Base-by-base conservation (phyloP, 768 basidiomycete genomes). In the Cystofilobasidium ferigula region DNA sequence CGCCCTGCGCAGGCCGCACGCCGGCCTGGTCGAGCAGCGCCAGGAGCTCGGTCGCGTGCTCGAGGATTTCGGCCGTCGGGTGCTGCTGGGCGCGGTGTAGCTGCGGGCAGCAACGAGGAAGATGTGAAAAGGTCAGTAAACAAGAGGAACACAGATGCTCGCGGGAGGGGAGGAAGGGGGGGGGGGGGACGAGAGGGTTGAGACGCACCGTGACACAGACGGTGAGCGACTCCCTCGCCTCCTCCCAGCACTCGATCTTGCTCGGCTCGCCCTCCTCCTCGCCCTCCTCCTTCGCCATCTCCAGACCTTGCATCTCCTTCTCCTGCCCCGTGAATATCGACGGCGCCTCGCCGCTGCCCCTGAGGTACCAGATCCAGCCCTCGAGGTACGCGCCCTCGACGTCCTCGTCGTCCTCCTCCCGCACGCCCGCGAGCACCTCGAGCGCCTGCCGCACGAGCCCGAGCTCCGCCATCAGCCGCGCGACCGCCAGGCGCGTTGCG, bases 171-270 rank as follows among this genome's bases (percentile, higher is more conserved):
- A 35, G 30, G 26, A 51, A 22, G 6, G 0, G 18, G 42, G n/a
- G 10, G n/a, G 32, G 3, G 24, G 38, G 30, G 9, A 16, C 22
- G 40, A 43, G 60, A 61, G 14, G 53, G 18, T 20, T 9, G 30
- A 28, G 28, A 68, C 67, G 30, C 36, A 68, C 67, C 13, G 60
- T 24, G 8, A 47, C 61, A 30, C 67, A 68, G 28, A 62, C 57
- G 36, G 43, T 68, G 47, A 68, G 58, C 13, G 34, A 43, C 67
- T 68, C 67, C 36, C 67, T 63, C 10, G 67, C 61, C 57, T 68
- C 67, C 60, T 68, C 67, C 67, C 67, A 68, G 40, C 67, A 68
- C n/a, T 68, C 67, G 34, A 57, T 48, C 56, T 60, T 47, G 24
- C 54, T 43, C 34, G 59, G 24, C 56, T 58, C 67, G 14, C 36